These are phyloP conservation scores for Tetracentron sinense DNA, from an alignment of 164 flowering plant species.

Conservation along the genomic window DNA sequence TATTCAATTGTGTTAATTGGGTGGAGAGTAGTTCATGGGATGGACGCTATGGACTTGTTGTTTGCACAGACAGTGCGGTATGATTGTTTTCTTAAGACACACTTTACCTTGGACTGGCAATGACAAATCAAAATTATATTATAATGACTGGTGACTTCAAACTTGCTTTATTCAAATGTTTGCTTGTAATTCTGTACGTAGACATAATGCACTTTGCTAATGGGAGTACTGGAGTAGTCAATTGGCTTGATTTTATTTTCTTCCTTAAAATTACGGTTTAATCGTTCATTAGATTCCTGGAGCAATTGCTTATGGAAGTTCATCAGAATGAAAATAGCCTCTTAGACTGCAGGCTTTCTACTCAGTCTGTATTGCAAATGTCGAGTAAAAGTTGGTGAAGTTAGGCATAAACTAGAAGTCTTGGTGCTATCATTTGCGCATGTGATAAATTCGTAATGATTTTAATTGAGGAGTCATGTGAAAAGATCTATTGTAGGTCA, in stretches of 20 bases:
- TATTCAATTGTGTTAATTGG: constrained; percentile 98
- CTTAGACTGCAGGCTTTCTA: neutral
- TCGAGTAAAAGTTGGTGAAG: neutral
- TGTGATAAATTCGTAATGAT: too few relatives aligned
- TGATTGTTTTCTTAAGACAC: too few relatives aligned
- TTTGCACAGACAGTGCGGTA: constrained; percentile 99
- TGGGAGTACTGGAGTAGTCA: too few relatives aligned
- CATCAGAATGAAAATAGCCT: neutral
- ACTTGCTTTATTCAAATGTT: too few relatives aligned
- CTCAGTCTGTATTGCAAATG: neutral
- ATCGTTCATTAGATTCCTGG: too few relatives aligned
- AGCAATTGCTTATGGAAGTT: neutral
- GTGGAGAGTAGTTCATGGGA: constrained; percentile 99
- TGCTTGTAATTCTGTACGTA: too few relatives aligned
- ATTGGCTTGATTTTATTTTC: too few relatives aligned
- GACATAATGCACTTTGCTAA: too few relatives aligned
- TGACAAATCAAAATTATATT: too few relatives aligned
- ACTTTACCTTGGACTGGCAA: too few relatives aligned
- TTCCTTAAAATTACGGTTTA: too few relatives aligned
- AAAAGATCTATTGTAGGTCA: neutral
- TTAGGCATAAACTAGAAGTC: neutral
- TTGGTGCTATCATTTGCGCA: neutral
- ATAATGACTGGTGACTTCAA: too few relatives aligned
- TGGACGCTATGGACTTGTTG: constrained; percentile 98
- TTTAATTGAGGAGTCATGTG: neutral